Evolutionary conservation across 352 stramenopile species (phyloP).

Genomic region (Pythium plurisporium): DNA sequence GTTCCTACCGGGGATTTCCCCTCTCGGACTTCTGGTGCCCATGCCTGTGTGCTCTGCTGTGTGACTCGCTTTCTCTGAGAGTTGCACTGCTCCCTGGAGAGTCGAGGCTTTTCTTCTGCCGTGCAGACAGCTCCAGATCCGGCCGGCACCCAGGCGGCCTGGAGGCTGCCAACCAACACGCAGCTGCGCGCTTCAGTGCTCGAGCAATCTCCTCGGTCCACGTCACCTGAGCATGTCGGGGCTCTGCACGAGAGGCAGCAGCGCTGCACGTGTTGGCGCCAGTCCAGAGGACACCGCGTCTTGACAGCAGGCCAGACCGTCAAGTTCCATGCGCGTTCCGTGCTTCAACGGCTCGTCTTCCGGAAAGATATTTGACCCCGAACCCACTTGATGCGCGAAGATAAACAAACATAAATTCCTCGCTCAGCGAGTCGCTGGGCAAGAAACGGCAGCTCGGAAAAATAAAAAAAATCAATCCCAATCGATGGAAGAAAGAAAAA

Average conservation of each 20-base stretch:
- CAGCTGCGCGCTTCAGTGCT: conserved; percentile 11
- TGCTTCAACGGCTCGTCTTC: conserved; percentile 20
- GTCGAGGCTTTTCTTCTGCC: too few species aligned
- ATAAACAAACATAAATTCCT: background rate
- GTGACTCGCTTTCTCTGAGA: too few species aligned
- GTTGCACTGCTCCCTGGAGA: background rate
- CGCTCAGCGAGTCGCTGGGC: background rate
- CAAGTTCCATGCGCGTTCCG: conserved; percentile 13
- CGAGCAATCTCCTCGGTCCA: background rate
- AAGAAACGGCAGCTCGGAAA: background rate
- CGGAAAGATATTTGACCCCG: conserved; percentile 7
- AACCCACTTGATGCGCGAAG: conserved; percentile 8
- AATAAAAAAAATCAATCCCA: background rate
- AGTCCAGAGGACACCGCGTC: conserved; percentile 8
- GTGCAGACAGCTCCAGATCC: too few species aligned
- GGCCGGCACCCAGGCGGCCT: too few species aligned
- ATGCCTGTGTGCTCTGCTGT: background rate
- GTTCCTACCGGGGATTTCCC: background rate
- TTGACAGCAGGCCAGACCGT: conserved; percentile 13
- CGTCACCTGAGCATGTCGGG: background rate
- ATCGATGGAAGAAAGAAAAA: conserved; percentile 11
- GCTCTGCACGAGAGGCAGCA: background rate
- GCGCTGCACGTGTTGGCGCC: background rate
- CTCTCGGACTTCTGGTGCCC: background rate
- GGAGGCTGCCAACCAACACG: conserved; percentile 3